phyloP scores from a whole-genome alignment of 257 asterid species.

The Solanum phureja region DNA sequence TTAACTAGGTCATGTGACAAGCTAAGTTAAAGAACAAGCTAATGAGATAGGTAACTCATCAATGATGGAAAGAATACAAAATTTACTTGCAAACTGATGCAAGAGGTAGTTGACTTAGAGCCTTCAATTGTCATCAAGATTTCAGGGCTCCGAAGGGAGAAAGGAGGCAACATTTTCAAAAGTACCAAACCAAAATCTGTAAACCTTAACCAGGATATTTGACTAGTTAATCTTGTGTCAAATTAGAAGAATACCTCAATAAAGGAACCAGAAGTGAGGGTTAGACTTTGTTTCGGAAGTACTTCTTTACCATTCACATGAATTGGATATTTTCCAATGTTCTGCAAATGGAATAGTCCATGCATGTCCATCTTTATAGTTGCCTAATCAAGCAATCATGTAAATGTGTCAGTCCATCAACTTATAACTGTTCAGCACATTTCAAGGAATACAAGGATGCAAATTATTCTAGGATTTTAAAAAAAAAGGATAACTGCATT shows the following conservation, averaged over 20 bases:
- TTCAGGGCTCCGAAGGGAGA: background rate
- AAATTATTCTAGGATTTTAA: background rate
- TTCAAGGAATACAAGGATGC: background rate
- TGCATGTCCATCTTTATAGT: background rate
- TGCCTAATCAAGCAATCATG: background rate
- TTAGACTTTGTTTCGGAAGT: background rate
- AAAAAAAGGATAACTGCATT: background rate
- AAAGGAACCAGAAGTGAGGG: conserved; percentile 3
- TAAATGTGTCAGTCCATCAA: background rate
- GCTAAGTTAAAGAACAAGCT: background rate
- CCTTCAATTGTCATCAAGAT: background rate
- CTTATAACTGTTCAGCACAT: background rate
- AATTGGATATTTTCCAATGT: conserved; percentile 1
- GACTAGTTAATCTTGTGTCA: background rate
- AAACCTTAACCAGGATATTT: background rate
- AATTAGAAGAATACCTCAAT: conserved; percentile 3
- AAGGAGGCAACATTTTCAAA: background rate
- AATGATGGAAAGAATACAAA: background rate
- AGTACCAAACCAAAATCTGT: background rate
- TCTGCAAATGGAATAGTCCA: conserved; percentile 2
- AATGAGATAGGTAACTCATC: background rate
- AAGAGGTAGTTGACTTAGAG: background rate
- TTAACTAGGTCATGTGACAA: background rate
- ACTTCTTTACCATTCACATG: conserved; percentile 6
- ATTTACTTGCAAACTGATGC: background rate